phyloP scores from a whole-genome alignment of 805 yeast genomes.

The Torulaspora franciscae region DNA sequence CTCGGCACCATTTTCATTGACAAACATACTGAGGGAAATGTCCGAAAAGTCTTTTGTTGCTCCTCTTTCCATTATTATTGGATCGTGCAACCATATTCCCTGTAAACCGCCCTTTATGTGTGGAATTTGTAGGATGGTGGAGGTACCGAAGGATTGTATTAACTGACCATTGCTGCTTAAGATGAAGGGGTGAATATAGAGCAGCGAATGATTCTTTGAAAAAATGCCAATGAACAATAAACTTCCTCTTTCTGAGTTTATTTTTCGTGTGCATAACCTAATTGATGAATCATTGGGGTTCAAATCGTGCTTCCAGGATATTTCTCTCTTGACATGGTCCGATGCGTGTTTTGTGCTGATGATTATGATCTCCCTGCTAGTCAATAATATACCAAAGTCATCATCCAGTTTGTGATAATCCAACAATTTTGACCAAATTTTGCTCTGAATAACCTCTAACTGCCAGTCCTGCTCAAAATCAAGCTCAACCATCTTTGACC shows the following conservation, averaged over 20 bases:
- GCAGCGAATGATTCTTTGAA: conserved; percentile 19
- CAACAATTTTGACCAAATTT: conserved; percentile 49
- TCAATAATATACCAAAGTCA: conserved; percentile 48
- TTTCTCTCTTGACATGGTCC: conserved; percentile 40
- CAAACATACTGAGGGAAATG: conserved; percentile 5
- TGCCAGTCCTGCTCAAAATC: conserved; percentile 32
- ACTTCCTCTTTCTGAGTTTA: conserved; percentile 10
- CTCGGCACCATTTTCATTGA: conserved; percentile 3
- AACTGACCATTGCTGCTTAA: conserved; percentile 7
- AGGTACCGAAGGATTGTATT: conserved; percentile 18
- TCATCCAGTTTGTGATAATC: conserved; percentile 40
- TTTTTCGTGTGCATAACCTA: conserved; percentile 35
- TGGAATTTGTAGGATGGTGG: conserved; percentile 18
- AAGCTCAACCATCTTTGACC: conserved; percentile 41
- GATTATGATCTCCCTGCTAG: conserved; percentile 63
- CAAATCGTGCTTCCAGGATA: conserved; percentile 73
- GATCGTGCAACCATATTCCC: conserved; percentile 4
- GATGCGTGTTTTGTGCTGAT: conserved; percentile 33
- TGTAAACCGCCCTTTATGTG: conserved; percentile 11
- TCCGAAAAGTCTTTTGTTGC: too few species aligned
- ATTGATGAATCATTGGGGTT: conserved; percentile 52
- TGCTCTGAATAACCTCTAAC: conserved; percentile 42
- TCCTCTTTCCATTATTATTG: not conserved
- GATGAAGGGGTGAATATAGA: conserved; percentile 23
- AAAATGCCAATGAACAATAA: conserved; percentile 16